Conservation (phyloP, 1,284 basidiomycete genomes). For the Gomphus bonarii region DNA sequence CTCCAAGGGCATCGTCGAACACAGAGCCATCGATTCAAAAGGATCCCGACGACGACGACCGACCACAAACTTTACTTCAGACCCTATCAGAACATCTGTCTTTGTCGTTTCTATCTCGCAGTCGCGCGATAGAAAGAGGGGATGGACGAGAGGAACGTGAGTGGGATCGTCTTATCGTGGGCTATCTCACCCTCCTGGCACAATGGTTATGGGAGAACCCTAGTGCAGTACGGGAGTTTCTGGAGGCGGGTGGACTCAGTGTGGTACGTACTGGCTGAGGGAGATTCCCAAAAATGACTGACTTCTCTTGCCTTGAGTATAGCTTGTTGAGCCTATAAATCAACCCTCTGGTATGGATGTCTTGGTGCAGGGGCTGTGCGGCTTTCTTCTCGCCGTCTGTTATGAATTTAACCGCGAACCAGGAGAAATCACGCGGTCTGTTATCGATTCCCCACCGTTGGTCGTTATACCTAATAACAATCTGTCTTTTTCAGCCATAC, state of each 20-base stretch:
- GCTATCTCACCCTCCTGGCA: constrained; percentile 73
- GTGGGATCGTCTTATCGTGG: constrained; percentile 86
- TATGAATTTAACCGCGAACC: constrained; percentile 94
- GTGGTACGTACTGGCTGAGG: constrained; percentile 49
- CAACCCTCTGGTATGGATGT: constrained; percentile 81
- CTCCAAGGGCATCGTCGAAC: constrained; percentile 20
- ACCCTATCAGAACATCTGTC: constrained; percentile 66
- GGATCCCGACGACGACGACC: constrained; percentile 45
- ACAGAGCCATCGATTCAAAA: constrained; percentile 17
- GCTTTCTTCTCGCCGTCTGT: constrained; percentile 86
- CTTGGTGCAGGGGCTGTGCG: constrained; percentile 83
- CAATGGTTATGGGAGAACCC: constrained; percentile 99
- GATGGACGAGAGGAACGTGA: constrained; percentile 46
- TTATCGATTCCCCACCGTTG: not conserved
- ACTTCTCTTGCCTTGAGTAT: not conserved
- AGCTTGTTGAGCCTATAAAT: constrained; percentile 92
- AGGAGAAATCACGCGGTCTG: constrained; percentile 79
- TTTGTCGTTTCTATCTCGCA: constrained; percentile 55
- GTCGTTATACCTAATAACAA: not conserved
- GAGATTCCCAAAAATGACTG: not conserved
- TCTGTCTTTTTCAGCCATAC: constrained; percentile 44
- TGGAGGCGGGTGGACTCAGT: constrained; percentile 84
- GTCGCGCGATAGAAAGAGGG: constrained; percentile 44
- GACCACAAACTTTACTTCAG: constrained; percentile 57
- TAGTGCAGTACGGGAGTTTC: constrained; percentile 77